Evolutionary conservation across 352 stramenopile species (phyloP), one percentile per base, ranked within the genome.

Genomic region (Sclerospora graminicola): DNA sequence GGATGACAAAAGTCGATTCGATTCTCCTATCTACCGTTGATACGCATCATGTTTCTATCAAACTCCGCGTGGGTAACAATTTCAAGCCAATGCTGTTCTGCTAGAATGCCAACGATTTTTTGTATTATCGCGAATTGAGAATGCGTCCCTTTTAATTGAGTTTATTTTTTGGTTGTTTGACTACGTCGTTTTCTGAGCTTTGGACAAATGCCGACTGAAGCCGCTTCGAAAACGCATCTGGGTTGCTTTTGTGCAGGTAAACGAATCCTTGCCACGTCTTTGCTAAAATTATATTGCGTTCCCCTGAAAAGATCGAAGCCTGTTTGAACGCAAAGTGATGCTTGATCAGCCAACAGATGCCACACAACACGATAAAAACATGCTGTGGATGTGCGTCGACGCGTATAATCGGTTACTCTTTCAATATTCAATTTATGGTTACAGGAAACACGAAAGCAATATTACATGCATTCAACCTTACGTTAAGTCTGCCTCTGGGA

Each of bases 1-100:
- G n/a, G n/a, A n/a, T 40, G 24, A 2, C 37, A 11, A 9, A 21
- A 96, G 69, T 93, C 81, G 34, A 81, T 97, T 45, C 70, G 82
- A 34, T 95, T 95, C 51, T 47, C 56, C 35, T 63, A 92, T 43
- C 62, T 97, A 34, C 90, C 90, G 32, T 50, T 97, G 31, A 82
- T 60, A 40, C 69, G 63, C 48, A 69, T 97, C 34, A 56, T 88
- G 45, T 97, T 97, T 58, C 52, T 97, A 4, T 89, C 69, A 28
- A 94, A 96, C 42, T 76, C 88, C 26, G 69, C 9, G 84, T 67
- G 13, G 89, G 90, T 19, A 83, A 95, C 58, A 86, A 96, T 51
- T 96, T 97, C 51, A 96, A 96, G 58, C 78, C 91, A 14, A 49
- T 95, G 31, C 48, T 97, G 18, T 97, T 97, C 49, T 67, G 70